Evolutionary conservation across 2,329 filamentous ascomycete species (phyloP), one percentile per base, ranked within the genome.

Genomic region (Hortaea werneckii): DNA sequence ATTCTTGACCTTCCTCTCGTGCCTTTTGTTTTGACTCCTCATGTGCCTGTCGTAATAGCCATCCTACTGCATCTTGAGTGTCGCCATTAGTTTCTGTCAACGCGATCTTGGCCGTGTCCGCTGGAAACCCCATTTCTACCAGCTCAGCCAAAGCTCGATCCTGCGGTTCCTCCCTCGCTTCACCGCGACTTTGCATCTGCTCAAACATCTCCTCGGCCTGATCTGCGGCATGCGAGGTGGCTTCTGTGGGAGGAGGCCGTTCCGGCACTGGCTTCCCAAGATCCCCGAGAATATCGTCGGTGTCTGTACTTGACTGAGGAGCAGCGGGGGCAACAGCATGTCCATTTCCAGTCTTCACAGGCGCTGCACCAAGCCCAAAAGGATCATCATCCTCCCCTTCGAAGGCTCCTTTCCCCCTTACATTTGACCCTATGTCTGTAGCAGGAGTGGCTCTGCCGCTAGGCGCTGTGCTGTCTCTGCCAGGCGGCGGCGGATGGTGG

Each of bases 121-220:
- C 76, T 0, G 87, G 80, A 57, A 98, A 98, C 0, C 92, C 92
- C 79, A 96, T 96, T 54, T 95, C 90, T 3, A 95, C 80, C 27
- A 98, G 70, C 62, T 96, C 87, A 7, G 86, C 87, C 27, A 96
- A 78, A 7, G 88, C 86, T 54, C 78, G 79, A 59, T 95, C 87
- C 47, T 83, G 81, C 1, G 78, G 79, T 56, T 37, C 29, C 4
- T 41, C n/a, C 9, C 8, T 29, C 10, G 27, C 13, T 9, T 29
- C 26, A 8, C 37, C 37, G 13, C 13, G 42, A 37, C 29, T 37
- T n/a, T 43, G 44, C 44, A 46, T 41, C 32, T 46, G 44, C 40
- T 46, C 44, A 42, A 46, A 46, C 1, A 46, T 29, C 29, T 34
- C 44, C 27, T 46, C 44, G 1, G 40, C 44, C 40, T 46, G 11